phyloP scores from a whole-genome alignment of 1,284 basidiomycete species.

The Microbotryum intermedium region DNA sequence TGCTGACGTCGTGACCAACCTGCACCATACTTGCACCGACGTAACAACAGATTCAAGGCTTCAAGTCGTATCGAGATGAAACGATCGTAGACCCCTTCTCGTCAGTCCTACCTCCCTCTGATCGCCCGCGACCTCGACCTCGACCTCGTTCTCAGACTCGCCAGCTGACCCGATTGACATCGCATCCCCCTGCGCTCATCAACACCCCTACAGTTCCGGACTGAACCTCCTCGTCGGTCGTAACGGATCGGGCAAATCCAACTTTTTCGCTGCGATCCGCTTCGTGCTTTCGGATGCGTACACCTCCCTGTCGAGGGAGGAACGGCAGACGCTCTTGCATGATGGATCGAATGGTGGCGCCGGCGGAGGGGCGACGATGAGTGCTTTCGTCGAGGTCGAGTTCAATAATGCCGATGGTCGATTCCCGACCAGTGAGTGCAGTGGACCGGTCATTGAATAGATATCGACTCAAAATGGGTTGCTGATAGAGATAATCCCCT shows the following conservation, averaged over 20 bases:
- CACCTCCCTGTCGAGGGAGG: constrained; percentile 87
- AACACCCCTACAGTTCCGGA: constrained; percentile 52
- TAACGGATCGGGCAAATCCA: constrained; percentile 93
- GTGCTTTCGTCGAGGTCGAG: constrained; percentile 68
- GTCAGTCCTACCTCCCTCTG: not conserved
- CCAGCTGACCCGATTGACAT: not conserved
- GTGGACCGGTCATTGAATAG: constrained; percentile 48
- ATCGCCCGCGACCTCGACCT: not conserved
- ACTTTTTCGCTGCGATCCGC: constrained; percentile 72
- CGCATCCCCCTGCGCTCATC: not conserved
- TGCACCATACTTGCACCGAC: too few species aligned
- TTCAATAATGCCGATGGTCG: constrained; percentile 35
- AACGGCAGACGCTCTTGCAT: constrained; percentile 82
- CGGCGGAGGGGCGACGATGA: constrained; percentile 63
- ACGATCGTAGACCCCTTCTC: constrained; percentile 49
- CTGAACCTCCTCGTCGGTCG: constrained; percentile 92
- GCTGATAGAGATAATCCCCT: not conserved
- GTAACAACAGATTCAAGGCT: constrained; percentile 70
- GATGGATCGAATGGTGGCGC: constrained; percentile 68
- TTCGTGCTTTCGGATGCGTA: constrained; percentile 98
- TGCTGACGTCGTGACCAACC: not conserved
- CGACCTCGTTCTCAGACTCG: not conserved
- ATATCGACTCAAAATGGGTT: too few species aligned
- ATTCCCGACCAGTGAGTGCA: constrained; percentile 60
- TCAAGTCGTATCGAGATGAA: constrained; percentile 80